Base-by-base conservation (phyloP, 768 basidiomycete genomes). In the Asterophora lycoperdoides region DNA sequence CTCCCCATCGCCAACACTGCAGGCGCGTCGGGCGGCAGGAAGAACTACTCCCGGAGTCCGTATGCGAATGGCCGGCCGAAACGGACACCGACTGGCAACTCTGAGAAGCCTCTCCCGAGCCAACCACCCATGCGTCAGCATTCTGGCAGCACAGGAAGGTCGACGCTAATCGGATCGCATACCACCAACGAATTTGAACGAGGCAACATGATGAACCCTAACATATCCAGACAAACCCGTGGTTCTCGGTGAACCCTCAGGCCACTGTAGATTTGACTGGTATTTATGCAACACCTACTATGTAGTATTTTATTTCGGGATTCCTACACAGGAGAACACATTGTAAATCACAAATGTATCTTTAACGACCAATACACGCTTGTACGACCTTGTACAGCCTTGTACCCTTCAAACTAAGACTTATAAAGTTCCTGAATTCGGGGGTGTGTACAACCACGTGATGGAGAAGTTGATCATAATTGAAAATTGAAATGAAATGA, bases 181-280 rank as follows among this genome's bases (percentile, higher is more conserved):
- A 51, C 65, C 6, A 60, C 57, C 49, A 60, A 65, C 51, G 67
- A 69, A 47, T 66, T 73, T 26, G 71, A 73, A 52, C 69, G 67
- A 49, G 71, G 72, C 32, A 67, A 65, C 30, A 73, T 75, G 72
- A 61, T 67, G 44, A 73, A 75, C 51, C 72, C 73, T 1, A 70
- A 71, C 48, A 57, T 56, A 4, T 28, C 63, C 43, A 54, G 49
- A 37, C 47, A 51, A 38, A 47, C 57, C 13, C 56, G 57, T 19
- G 55, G 60, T 7, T 47, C 56, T 38, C 53, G 62, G 48, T 60
- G 58, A 62, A 50, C 45, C n/a, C n/a, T n/a, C n/a, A n/a, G n/a
- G 51, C 58, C 60, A 60, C 55, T 54, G 42, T 19, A 8, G n/a
- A 38, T 8, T 32, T 32, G 20, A 19, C 32, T 32, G 8, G 17